Conservation (phyloP, 108 stramenopile species). For the Seminavis robusta region DNA sequence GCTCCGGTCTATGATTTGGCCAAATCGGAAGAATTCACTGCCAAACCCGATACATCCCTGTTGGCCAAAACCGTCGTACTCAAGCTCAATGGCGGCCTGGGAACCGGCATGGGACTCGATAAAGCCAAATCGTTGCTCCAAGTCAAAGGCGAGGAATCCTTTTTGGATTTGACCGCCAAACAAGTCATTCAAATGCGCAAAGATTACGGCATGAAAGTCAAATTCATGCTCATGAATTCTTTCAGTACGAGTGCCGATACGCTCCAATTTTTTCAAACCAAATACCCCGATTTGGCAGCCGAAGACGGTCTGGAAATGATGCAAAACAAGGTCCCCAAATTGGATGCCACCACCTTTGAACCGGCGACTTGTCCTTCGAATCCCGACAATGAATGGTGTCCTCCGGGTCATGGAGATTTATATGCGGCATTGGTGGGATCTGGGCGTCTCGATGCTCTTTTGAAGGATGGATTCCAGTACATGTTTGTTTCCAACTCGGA, state of each 20-base stretch:
- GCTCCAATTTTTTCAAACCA: constrained; percentile 81
- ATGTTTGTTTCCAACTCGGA: constrained; percentile 99
- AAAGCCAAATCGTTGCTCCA: constrained; percentile 97
- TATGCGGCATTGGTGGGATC: constrained; percentile 97
- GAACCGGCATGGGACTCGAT: constrained; percentile 99
- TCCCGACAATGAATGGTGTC: constrained; percentile 97
- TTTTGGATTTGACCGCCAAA: constrained; percentile 98
- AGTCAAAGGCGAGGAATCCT: constrained; percentile 97
- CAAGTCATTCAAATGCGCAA: constrained; percentile 95
- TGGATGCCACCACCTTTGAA: constrained; percentile 87
- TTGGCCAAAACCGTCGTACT: constrained; percentile 93
- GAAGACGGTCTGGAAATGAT: constrained; percentile 98
- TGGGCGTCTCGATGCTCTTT: constrained; percentile 90
- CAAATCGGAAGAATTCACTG: constrained; percentile 58
- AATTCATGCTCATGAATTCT: constrained; percentile 99
- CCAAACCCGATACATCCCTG: constrained; percentile 66
- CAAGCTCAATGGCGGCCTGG: constrained; percentile 99
- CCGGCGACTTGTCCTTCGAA: constrained; percentile 78
- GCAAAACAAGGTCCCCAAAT: constrained; percentile 98
- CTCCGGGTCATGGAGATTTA: constrained; percentile 99
- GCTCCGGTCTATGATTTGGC: constrained; percentile 89
- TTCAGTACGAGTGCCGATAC: constrained; percentile 97
- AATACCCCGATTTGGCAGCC: constrained; percentile 80
- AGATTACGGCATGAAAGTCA: constrained; percentile 87
- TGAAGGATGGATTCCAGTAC: constrained; percentile 96